Evolutionary conservation across 768 basidiomycete species (phyloP), one percentile per base, ranked within the genome.

Genomic region (Albatrellus ellisii): DNA sequence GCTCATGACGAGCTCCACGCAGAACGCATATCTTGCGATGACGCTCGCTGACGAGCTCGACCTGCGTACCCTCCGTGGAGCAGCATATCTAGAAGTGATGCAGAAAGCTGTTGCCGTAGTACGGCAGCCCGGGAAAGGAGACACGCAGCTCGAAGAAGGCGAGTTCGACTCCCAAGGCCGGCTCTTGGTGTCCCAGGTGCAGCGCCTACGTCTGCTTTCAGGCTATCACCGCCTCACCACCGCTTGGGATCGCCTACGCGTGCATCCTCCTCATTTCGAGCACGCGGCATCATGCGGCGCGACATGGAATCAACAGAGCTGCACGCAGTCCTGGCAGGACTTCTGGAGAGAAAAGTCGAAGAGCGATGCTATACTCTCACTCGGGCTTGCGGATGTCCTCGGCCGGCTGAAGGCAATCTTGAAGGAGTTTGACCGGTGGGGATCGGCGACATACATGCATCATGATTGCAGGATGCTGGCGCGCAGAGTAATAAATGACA

Each of bases 261-360:
- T 57, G 4, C 58, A 62, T 12, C 77, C 79, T 4, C 69, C 75
- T 24, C 54, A 57, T n/a, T 80, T 84, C 47, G 75, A 76, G 24
- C 82, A 85, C 51, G 68, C 75, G 2, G 56, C 70, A 6, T 60
- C 71, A 3, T 83, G 82, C 50, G 72, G 69, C 31, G 69, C 76
- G 12, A 76, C 73, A 8, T 84, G 79, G 78, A 76, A 80, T 52
- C 78, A 79, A 51, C 75, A 77, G 43, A 70, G 73, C 15, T 85
- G 82, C 49, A 72, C 68, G 18, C 79, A 80, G 56, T 73, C 73
- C 42, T 85, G 81, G 80, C 54, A 72, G 9, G 81, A 83, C 40
- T 85, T 83, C 54, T 85, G 82, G 82, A 79, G 78, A 58, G 80
- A 83, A 50, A 80, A 78, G 58, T 73, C 76, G 21, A 67, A 67